Evolutionary conservation across 1,139 yeast species (phyloP).

Genomic region (Suhomyces yuchorum): DNA sequence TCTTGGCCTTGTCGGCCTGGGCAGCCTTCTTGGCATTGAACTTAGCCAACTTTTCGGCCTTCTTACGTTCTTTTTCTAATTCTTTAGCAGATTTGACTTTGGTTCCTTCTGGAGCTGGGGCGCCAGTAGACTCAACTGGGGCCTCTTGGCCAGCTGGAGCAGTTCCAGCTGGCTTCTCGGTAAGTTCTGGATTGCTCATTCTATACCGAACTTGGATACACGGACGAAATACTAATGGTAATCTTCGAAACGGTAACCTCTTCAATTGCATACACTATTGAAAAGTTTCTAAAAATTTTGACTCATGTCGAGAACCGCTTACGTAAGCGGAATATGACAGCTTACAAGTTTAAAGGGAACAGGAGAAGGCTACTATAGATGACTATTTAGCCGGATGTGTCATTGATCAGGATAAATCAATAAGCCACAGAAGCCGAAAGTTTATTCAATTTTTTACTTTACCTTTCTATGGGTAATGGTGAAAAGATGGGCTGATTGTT

Average conservation of each 20-base stretch:
- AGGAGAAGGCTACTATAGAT: too few relatives aligned
- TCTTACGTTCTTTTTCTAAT: conserved; percentile 89
- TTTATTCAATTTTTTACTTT: too few relatives aligned
- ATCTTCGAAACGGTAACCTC: conserved; percentile 22
- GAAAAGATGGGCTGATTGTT: too few relatives aligned
- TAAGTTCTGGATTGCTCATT: conserved; percentile 11
- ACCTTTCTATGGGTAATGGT: too few relatives aligned
- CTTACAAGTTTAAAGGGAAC: too few relatives aligned
- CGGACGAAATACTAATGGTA: conserved; percentile 10
- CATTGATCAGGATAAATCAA: too few relatives aligned
- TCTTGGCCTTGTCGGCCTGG: conserved; percentile 51
- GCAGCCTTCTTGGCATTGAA: conserved; percentile 86
- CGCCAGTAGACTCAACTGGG: conserved; percentile 16
- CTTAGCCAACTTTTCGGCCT: conserved; percentile 95
- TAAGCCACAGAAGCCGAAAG: too few relatives aligned
- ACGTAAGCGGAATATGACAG: conserved; percentile 3
- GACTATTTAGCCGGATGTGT: too few relatives aligned
- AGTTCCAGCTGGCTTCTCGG: conserved; percentile 7
- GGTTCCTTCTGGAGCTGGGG: conserved; percentile 13
- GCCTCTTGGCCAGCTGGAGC: conserved; percentile 16
- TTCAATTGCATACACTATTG: conserved; percentile 24
- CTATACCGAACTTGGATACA: conserved; percentile 12
- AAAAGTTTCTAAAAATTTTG: conserved; percentile 9
- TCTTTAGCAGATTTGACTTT: conserved; percentile 67
- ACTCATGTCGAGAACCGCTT: conserved; percentile 3